Conservation (phyloP, 2,329 filamentous ascomycete species). For the Aureobasidium vineae region DNA sequence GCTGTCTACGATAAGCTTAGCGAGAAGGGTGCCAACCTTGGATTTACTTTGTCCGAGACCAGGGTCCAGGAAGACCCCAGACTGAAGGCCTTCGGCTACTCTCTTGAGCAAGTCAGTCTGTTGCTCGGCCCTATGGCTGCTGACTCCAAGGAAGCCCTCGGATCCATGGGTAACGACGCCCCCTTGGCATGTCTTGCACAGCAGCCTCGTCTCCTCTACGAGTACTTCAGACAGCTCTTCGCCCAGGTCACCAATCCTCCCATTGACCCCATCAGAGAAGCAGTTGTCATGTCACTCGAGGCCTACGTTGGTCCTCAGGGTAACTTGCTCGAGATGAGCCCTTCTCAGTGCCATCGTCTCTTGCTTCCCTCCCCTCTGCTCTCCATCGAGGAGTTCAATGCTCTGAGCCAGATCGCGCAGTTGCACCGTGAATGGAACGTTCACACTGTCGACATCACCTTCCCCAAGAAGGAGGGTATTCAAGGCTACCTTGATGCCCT, state of each 20-base stretch:
- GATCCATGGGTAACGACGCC: constrained; percentile 97
- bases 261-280: constrained; percentile 95
- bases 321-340: constrained; percentile 90
- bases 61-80: constrained; percentile 80
- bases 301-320: constrained; percentile 96
- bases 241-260: constrained; percentile 97
- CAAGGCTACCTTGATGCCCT: constrained; percentile 83
- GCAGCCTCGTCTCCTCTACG: constrained; percentile 82
- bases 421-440: constrained; percentile 80
- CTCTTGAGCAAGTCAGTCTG: constrained; percentile 90
- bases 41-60: constrained; percentile 63
- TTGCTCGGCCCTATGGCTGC: constrained; percentile 93
- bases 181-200: constrained; percentile 89
- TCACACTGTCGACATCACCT: constrained; percentile 88
- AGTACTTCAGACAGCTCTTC: constrained; percentile 97
- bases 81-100: constrained; percentile 86
- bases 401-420: constrained; percentile 71
- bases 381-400: constrained; percentile 87
- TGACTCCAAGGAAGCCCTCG: constrained; percentile 94
- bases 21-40: constrained; percentile 61
- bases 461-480: constrained; percentile 79
- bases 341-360: constrained; percentile 81
- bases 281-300: constrained; percentile 96
- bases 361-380: constrained; percentile 85
- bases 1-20: constrained; percentile 64